Conservation (phyloP, 106 monocot species). For the Dioscorea dumetorum region DNA sequence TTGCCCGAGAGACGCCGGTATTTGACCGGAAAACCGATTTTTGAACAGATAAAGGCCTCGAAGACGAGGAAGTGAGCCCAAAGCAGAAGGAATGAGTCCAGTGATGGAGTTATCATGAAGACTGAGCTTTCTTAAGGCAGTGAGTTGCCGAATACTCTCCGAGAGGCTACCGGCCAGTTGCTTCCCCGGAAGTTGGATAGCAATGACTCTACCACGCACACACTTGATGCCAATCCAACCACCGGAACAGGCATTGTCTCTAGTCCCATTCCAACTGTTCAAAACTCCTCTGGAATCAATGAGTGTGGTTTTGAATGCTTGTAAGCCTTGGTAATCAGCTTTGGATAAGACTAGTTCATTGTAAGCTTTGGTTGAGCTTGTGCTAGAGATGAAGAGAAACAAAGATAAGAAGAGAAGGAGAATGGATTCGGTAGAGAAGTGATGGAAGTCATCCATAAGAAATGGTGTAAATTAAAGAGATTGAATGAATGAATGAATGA, state of each 20-base stretch:
- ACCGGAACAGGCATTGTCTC: slow-evolving; percentile 73
- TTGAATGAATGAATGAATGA: too few species aligned
- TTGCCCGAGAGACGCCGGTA: slow-evolving; percentile 50
- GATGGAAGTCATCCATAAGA: too few species aligned
- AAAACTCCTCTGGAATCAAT: slow-evolving; percentile 51
- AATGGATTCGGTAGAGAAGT: too few species aligned
- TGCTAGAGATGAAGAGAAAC: too few species aligned
- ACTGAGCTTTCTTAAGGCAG: slow-evolving; percentile 59
- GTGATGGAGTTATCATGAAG: slow-evolving; percentile 69
- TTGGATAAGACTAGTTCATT: slow-evolving; percentile 32
- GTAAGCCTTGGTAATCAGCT: slow-evolving; percentile 70
- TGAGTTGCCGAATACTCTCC: slow-evolving; percentile 62
- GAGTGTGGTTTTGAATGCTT: slow-evolving; percentile 57
- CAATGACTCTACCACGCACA: slow-evolving; percentile 63
- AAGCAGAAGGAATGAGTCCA: slow-evolving; percentile 46
- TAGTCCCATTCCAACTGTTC: slow-evolving; percentile 69
- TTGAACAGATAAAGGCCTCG: slow-evolving; percentile 85
- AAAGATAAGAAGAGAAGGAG: too few species aligned
- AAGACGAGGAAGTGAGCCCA: slow-evolving; percentile 58
- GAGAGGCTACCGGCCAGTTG: slow-evolving; percentile 52
- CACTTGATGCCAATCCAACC: slow-evolving; percentile 85
- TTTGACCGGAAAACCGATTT: slow-evolving; percentile 57
- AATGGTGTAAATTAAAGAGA: too few species aligned
- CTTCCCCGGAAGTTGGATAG: slow-evolving; percentile 72
- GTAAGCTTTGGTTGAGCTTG: too few species aligned